Base-by-base conservation (phyloP, 805 yeast species). In the Wickerhamiella bombiphila region DNA sequence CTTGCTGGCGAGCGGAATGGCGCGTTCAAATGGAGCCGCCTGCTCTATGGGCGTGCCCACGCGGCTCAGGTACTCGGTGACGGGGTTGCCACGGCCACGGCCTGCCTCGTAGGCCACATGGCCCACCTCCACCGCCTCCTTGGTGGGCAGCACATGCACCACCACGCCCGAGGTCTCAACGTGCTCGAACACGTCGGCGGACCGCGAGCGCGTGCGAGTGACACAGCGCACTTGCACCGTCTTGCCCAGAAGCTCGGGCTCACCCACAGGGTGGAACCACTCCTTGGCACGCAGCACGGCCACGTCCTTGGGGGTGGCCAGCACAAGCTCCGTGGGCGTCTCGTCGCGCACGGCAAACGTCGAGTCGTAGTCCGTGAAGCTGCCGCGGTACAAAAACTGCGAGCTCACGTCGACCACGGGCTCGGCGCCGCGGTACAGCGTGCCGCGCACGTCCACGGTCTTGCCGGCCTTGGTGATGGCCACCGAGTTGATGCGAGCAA, bases 41-140 rank as follows among this genome's bases (percentile, higher is more conserved):
- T 86, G 94, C 68, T 91, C 98, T 53, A 91, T 79, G 40, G 94
- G 76, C 43, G 76, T 71, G 56, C 97, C 98, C 58, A 81, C 74
- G 69, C 99, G 80, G 50, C 74, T 65, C 59, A 91, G 71, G 68
- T 85, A 91, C 58, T 91, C 97, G 46, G 81, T 72, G 38, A 91
- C 98, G 43, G 99, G 99, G 68, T 91, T 91, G 63, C 98, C 99
- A 53, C 75, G 86, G 35, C 95, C 80, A 55, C 72, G 77, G 46
- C 88, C 93, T 45, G 96, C 94, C 59, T 75, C 80, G 63, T 88
- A 91, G 43, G 72, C 74, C 42, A 86, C 80, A 45, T 73, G 64
- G 56, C 91, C 97, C 52, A 86, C 71, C 62, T 81, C 79, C 45
- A 79, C 67, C 41, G 80, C 66, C 65, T 86, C 95, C 63, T 80